A percentile compares a stretch with the other conserved stretches of the same genome.
Evolutionary conservation across 1,284 basidiomycete genomes (phyloP).

Genomic region (Mycena citricolor): DNA sequence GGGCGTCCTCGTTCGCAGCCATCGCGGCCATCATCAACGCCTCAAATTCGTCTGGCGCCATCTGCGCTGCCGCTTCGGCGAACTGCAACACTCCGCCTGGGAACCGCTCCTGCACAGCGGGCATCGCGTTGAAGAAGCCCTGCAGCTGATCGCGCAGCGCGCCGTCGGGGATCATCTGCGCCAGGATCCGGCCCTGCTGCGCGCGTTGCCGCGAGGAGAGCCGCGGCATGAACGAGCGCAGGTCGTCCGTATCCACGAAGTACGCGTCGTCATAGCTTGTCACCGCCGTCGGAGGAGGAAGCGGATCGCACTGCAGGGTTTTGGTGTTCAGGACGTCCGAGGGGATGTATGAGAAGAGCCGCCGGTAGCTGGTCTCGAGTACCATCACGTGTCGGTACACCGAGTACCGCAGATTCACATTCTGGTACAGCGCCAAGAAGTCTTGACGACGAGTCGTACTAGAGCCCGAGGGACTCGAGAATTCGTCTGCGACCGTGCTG

Average conservation of each 20-base stretch:
- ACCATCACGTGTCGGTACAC: constrained; percentile 78
- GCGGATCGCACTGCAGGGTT: constrained; percentile 75
- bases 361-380: constrained; percentile 59
- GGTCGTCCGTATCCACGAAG: constrained; percentile 64
- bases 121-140: constrained; percentile 55
- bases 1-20: constrained; percentile 28
- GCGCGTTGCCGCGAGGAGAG: constrained; percentile 43
- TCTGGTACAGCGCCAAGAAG: constrained; percentile 47
- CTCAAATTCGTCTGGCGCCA: constrained; percentile 58
- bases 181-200: constrained; percentile 49
- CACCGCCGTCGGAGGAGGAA: constrained; percentile 64
- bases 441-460: constrained; percentile 36
- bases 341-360: constrained; percentile 72
- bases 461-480: constrained; percentile 33
- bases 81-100: constrained; percentile 67
- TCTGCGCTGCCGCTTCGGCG: constrained; percentile 54
- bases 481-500: constrained; percentile 47
- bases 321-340: constrained; percentile 47
- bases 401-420: constrained; percentile 45
- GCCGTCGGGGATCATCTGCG: constrained; percentile 56
- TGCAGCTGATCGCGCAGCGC: constrained; percentile 57
- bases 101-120: constrained; percentile 51
- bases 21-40: constrained; percentile 53
- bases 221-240: constrained; percentile 35
- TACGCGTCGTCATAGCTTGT: constrained; percentile 69